Evolutionary conservation across 139 green algal genomes (phyloP).

Genomic region (Chlorella sp.): DNA sequence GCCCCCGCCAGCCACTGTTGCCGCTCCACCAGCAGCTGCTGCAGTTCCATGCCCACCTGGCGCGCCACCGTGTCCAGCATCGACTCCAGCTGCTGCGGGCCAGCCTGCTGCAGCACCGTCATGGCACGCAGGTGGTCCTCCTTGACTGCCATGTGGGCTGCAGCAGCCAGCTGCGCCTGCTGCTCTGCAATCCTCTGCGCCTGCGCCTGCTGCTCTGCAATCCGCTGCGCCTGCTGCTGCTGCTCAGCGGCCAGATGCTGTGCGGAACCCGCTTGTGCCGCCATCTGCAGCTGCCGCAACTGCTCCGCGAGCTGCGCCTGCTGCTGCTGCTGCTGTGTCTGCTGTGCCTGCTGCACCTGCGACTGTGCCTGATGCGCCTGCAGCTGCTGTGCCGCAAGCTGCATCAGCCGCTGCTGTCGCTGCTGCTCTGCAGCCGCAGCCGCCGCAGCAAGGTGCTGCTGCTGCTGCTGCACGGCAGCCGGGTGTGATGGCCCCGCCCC

Average conservation of each 20-base stretch:
- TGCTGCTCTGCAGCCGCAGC: not conserved
- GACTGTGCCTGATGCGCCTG: not conserved
- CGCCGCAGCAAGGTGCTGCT: not conserved
- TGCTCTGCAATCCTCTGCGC: not conserved
- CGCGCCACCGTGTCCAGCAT: not conserved
- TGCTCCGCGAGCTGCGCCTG: not conserved
- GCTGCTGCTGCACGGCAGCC: not conserved
- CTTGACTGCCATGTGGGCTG: not conserved
- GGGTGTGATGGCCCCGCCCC: not conserved
- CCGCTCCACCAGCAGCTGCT: conserved; percentile 1
- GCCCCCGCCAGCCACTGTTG: not conserved
- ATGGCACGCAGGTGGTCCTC: no score
- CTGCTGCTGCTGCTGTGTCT: conserved; percentile 3
- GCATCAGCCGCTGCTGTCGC: not conserved
- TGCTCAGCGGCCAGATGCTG: not conserved
- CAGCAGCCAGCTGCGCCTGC: conserved; percentile 13
- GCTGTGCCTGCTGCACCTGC: not conserved
- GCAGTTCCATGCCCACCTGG: not conserved
- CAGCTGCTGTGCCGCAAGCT: not conserved
- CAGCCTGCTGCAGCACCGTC: not conserved
- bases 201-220: not conserved
- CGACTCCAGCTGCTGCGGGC: not conserved
- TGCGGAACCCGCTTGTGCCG: no score
- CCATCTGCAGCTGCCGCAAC: conserved; percentile 5
- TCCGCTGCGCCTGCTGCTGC: not conserved